Evolutionary conservation across 2,329 filamentous ascomycete genomes (phyloP).

Genomic region (Fonsecaea erecta): DNA sequence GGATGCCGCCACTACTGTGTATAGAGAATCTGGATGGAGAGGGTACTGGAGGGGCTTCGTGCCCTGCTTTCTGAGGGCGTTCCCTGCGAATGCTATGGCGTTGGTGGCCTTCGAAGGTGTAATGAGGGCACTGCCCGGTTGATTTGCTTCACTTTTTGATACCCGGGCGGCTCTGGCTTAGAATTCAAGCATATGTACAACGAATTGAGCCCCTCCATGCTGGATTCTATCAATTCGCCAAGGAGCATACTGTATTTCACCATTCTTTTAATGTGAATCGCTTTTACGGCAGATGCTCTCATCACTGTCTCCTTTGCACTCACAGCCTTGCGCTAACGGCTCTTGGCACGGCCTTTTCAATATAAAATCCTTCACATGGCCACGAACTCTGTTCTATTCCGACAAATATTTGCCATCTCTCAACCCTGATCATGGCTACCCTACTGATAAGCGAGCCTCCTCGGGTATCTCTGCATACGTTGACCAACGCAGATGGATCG

Average conservation of each 20-base stretch:
- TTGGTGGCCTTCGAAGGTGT: conserved; percentile 91
- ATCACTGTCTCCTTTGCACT: not conserved
- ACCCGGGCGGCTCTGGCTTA: not conserved
- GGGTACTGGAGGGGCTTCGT: conserved; percentile 94
- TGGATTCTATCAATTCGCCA: not conserved
- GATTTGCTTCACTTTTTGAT: not conserved
- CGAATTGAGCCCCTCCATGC: not conserved
- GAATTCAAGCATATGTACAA: not conserved
- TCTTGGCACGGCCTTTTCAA: conserved; percentile 3
- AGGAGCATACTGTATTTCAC: not conserved
- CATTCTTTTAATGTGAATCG: not conserved
- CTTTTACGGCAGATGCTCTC: not conserved
- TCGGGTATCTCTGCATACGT: conserved; percentile 30
- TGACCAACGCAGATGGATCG: conserved; percentile 34
- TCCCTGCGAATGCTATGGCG: conserved; percentile 94
- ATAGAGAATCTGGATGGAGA: conserved; percentile 72
- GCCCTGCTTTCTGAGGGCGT: conserved; percentile 90
- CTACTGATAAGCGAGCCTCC: conserved; percentile 22
- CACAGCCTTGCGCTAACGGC: conserved; percentile 17
- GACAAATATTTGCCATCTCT: not conserved
- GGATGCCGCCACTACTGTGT: conserved; percentile 78
- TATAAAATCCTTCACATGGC: not conserved
- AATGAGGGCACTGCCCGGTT: conserved; percentile 65
- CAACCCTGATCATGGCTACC: conserved; percentile 18
- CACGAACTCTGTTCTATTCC: not conserved